A percentile compares a stretch with the other conserved stretches of the same genome.
phyloP scores from a whole-genome alignment of 805 yeast species.

The Candida yuanshanica region DNA sequence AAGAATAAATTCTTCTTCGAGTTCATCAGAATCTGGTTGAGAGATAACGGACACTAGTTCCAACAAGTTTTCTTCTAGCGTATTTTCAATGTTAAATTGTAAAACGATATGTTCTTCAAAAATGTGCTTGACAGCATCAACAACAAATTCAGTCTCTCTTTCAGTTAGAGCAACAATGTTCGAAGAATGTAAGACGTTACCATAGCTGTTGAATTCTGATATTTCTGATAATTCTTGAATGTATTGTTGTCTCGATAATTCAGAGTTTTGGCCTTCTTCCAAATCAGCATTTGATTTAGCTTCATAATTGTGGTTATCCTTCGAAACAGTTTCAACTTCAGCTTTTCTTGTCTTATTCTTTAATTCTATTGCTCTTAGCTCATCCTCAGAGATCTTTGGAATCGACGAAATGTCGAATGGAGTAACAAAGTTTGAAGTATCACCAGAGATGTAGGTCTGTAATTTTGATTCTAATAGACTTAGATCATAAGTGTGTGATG shows the following conservation, averaged over 20 bases:
- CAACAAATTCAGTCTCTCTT: constrained; percentile 88
- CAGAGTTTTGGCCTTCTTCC: constrained; percentile 21
- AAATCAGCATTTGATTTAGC: constrained; percentile 4
- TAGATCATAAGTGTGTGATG: constrained; percentile 66
- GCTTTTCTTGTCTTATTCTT: constrained; percentile 41
- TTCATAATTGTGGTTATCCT: constrained; percentile 4
- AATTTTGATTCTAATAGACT: constrained; percentile 74
- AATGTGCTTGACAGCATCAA: constrained; percentile 75
- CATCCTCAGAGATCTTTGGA: constrained; percentile 62
- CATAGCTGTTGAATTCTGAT: constrained; percentile 70
- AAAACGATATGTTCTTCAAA: constrained; percentile 68
- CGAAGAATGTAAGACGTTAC: constrained; percentile 70
- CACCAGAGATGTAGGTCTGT: constrained; percentile 54
- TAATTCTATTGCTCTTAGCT: constrained; percentile 58
- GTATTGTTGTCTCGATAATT: constrained; percentile 55
- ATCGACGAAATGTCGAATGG: constrained; percentile 71
- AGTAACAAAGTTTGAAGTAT: constrained; percentile 32
- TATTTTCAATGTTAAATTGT: constrained; percentile 82
- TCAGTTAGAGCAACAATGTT: constrained; percentile 69
- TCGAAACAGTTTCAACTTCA: constrained; percentile 21
- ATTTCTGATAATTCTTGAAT: constrained; percentile 63
- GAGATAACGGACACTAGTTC: constrained; percentile 71
- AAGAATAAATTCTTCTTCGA: constrained; percentile 65
- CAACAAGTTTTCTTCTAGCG: constrained; percentile 70
- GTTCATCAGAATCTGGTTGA: constrained; percentile 44